Percentiles rank a stretch among this genome's conserved stretches.
These are phyloP conservation scores for Picea glauca DNA, from an alignment of 75 land plant species.

Conservation along the genomic window DNA sequence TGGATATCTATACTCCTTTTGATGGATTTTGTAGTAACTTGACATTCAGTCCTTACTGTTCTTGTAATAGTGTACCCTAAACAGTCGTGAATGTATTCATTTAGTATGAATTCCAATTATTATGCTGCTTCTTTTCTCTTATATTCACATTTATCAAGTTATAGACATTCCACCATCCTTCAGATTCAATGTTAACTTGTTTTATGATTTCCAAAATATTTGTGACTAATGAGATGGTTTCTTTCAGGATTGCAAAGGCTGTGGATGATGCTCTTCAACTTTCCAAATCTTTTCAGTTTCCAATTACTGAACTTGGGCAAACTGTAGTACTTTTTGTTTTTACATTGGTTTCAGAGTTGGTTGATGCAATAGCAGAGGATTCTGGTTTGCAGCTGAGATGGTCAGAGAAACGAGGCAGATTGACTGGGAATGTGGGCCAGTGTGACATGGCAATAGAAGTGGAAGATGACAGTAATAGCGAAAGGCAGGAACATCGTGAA, in stretches of 20 bases:
- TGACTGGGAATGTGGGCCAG: neutral
- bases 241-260: constrained; percentile 54
- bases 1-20: neutral
- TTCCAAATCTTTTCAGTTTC: constrained; percentile 40
- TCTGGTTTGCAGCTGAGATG: constrained; percentile 45
- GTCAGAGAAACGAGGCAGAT: neutral
- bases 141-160: neutral
- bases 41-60: neutral
- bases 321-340: constrained; percentile 68
- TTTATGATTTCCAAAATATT: constrained; percentile 9
- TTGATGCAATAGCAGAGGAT: constrained; percentile 85
- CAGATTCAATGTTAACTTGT: neutral
- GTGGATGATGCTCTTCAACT: constrained; percentile 75
- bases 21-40: neutral
- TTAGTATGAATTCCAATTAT: neutral
- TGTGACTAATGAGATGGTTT: too few species aligned
- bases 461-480: constrained; percentile 30
- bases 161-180: neutral
- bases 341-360: constrained; percentile 54
- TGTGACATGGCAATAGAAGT: neutral
- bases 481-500: constrained; percentile 36
- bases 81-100: neutral
- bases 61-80: neutral
- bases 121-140: neutral
- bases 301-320: constrained; percentile 63